Percentiles rank a stretch among this genome's conserved stretches.
phyloP scores from a whole-genome alignment of 2,329 filamentous ascomycete genomes.

The Ceratocystis smalleyi region DNA sequence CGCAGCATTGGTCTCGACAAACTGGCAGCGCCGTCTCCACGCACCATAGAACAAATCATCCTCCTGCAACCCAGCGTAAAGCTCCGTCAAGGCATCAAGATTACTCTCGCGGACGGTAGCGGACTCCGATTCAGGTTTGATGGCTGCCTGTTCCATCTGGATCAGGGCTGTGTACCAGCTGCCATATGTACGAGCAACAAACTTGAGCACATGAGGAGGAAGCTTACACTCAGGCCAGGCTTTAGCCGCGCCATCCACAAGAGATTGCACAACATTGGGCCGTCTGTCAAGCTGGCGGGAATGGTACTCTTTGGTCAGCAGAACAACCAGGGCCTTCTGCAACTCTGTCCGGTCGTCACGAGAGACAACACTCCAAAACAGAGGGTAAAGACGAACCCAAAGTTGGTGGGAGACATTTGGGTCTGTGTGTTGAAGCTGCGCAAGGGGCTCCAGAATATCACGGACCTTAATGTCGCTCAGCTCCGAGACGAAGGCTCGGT shows the following conservation, averaged over 20 bases:
- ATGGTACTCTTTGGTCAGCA: conserved; percentile 92
- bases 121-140: conserved; percentile 73
- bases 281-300: conserved; percentile 85
- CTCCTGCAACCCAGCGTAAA: conserved; percentile 81
- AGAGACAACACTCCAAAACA: conserved; percentile 79
- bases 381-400: conserved; percentile 81
- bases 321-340: conserved; percentile 74
- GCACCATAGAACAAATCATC: conserved; percentile 96
- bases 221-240: conserved; percentile 80
- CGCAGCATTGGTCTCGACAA: conserved; percentile 92
- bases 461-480: conserved; percentile 73
- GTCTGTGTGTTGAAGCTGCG: conserved; percentile 84
- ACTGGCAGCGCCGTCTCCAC: conserved; percentile 87
- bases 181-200: conserved; percentile 82
- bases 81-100: conserved; percentile 82
- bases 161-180: conserved; percentile 91
- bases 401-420: conserved; percentile 67
- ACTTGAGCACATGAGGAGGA: conserved; percentile 91
- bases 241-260: conserved; percentile 74
- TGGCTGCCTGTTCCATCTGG: conserved; percentile 77
- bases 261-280: conserved; percentile 85
- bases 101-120: conserved; percentile 80
- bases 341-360: conserved; percentile 82
- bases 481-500: conserved; percentile 71
- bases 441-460: conserved; percentile 78